Evolutionary conservation across 2,329 filamentous ascomycete genomes (phyloP).

Genomic region (Monosporascus sp.): DNA sequence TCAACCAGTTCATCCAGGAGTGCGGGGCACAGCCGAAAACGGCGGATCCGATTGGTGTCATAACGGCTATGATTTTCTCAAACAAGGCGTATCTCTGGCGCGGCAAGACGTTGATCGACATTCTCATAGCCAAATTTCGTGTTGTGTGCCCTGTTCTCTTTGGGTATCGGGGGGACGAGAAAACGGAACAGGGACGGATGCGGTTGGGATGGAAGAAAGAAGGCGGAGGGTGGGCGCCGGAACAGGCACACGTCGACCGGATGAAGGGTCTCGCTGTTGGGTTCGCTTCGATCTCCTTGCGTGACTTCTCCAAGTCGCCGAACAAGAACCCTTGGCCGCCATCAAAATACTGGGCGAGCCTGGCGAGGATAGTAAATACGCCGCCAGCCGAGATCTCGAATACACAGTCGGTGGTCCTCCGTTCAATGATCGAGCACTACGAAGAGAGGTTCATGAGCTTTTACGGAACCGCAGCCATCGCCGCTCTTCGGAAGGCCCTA

Average conservation of each 20-base stretch:
- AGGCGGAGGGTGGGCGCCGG: constrained; percentile 53
- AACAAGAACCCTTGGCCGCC: constrained; percentile 72
- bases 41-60: constrained; percentile 74
- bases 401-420: constrained; percentile 66
- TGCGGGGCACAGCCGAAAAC: constrained; percentile 57
- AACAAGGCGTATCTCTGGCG: constrained; percentile 61
- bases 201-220: constrained; percentile 71
- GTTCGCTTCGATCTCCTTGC: constrained; percentile 74
- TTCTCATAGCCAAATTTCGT: constrained; percentile 82
- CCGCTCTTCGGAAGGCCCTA: constrained; percentile 62
- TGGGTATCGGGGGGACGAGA: constrained; percentile 72
- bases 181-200: constrained; percentile 59
- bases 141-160: constrained; percentile 79
- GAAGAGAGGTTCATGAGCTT: constrained; percentile 72
- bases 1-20: constrained; percentile 65
- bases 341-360: constrained; percentile 72
- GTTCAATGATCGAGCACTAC: constrained; percentile 66
- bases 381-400: constrained; percentile 62
- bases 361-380: constrained; percentile 73
- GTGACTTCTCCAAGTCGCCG: constrained; percentile 69
- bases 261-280: constrained; percentile 82
- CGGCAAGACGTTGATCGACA: constrained; percentile 66
- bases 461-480: constrained; percentile 73
- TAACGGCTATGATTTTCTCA: constrained; percentile 70
- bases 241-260: constrained; percentile 71